Conservation (phyloP, 495 filamentous ascomycete species). For the Penicillium malachiteum region DNA sequence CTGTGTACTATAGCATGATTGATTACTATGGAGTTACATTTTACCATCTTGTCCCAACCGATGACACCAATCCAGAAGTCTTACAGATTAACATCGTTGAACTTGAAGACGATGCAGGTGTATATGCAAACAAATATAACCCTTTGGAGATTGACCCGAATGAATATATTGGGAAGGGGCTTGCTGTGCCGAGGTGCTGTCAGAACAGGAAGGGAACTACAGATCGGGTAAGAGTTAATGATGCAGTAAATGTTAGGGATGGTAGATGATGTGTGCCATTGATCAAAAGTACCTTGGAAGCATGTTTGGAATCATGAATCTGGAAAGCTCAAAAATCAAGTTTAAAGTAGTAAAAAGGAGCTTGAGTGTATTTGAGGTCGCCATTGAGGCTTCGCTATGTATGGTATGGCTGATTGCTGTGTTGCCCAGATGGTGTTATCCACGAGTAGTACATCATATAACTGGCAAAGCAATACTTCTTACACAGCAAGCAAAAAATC, state of each 20-base stretch:
- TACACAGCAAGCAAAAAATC: too few species aligned
- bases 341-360: too few species aligned
- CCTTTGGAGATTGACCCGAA: constrained; percentile 28
- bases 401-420: too few species aligned
- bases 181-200: constrained; percentile 38
- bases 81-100: constrained; percentile 35
- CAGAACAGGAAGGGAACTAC: constrained; percentile 37
- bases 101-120: constrained; percentile 27
- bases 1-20: constrained; percentile 23
- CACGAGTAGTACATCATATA: too few species aligned
- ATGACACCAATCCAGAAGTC: constrained; percentile 32
- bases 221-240: constrained; percentile 29
- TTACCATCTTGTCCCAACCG: constrained; percentile 33
- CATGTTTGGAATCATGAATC: too few species aligned
- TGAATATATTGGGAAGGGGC: constrained; percentile 34
- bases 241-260: background rate
- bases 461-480: too few species aligned
- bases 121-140: constrained; percentile 28
- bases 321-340: too few species aligned
- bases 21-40: constrained; percentile 43
- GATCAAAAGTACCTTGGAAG: too few species aligned
- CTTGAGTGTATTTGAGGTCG: too few species aligned
- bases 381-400: too few species aligned
- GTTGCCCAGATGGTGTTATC: too few species aligned
- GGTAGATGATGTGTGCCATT: too few species aligned